Conservation (phyloP, 371 early-diverging fungal genomes). For the Rhizomucor pusillus region DNA sequence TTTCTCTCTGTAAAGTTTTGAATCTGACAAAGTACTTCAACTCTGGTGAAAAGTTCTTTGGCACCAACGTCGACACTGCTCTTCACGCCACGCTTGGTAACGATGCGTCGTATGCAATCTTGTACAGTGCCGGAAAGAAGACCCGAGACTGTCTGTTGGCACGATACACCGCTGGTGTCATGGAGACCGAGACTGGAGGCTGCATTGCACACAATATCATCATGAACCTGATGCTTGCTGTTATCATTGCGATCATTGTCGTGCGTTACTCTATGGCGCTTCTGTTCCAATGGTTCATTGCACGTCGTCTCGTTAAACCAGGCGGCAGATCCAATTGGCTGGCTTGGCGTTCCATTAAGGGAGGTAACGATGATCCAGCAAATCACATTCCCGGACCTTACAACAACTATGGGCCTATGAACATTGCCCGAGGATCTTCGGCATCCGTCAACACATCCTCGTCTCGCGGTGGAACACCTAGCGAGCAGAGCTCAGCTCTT, state of each 20-base stretch:
- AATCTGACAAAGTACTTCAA: slow-evolving; percentile 30
- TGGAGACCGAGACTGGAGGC: slow-evolving; percentile 47
- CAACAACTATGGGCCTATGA: slow-evolving; percentile 36
- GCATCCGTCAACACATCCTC: slow-evolving; percentile 17
- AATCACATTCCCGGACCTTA: slow-evolving; percentile 47
- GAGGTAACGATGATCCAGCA: slow-evolving; percentile 47
- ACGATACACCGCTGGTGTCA: slow-evolving; percentile 43
- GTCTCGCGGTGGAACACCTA: slow-evolving; percentile 25
- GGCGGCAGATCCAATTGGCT: slow-evolving; percentile 49
- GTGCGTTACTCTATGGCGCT: slow-evolving; percentile 60
- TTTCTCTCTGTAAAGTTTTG: slow-evolving; percentile 16
- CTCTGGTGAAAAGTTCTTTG: slow-evolving; percentile 16
- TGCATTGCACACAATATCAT: slow-evolving; percentile 61
- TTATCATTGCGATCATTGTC: slow-evolving; percentile 45
- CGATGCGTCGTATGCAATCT: slow-evolving; percentile 45
- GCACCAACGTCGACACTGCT: slow-evolving; percentile 26
- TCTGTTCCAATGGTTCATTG: slow-evolving; percentile 59
- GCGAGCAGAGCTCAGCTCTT: slow-evolving; percentile 16
- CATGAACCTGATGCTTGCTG: slow-evolving; percentile 40
- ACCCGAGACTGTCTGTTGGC: slow-evolving; percentile 42
- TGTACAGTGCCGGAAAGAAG: slow-evolving; percentile 30
- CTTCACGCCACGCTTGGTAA: slow-evolving; percentile 31
- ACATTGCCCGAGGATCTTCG: slow-evolving; percentile 16
- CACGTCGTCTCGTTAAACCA: slow-evolving; percentile 41
- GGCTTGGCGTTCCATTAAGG: slow-evolving; percentile 50